A percentile compares a stretch with the other conserved stretches of the same genome.
phyloP scores from a whole-genome alignment of 148 eudicot species.

The Persicaria tinctoria region DNA sequence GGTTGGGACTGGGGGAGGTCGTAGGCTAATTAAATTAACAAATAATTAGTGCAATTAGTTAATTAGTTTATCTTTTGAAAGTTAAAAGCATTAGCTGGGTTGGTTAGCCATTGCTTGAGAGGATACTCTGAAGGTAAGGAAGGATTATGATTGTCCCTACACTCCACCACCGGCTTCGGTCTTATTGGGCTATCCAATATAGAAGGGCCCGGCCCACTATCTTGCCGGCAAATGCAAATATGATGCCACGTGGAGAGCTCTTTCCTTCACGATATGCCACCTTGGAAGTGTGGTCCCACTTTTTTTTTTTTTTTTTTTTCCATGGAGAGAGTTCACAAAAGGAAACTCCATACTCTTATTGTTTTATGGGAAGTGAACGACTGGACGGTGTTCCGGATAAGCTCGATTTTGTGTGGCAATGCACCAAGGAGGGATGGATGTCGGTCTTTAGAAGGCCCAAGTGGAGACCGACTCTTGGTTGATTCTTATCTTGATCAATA shows the following conservation, averaged over 20 bases:
- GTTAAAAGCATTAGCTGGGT: neutral
- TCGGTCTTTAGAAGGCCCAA: too few species aligned
- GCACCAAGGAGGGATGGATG: too few species aligned
- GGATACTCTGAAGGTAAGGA: too few species aligned
- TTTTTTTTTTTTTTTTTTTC: neutral
- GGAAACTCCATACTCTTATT: neutral
- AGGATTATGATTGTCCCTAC: neutral
- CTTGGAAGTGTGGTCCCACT: neutral
- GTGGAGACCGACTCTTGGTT: too few species aligned
- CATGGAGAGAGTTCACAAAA: neutral
- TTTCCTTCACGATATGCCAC: neutral
- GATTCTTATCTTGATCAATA: too few species aligned
- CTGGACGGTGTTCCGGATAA: too few species aligned
- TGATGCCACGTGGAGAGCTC: neutral
- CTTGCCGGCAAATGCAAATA: neutral
- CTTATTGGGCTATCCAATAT: neutral
- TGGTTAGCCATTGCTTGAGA: neutral
- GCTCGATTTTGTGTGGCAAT: too few species aligned
- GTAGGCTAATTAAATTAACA: neutral
- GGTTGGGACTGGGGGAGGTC: neutral
- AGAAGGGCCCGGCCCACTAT: constrained; percentile 6
- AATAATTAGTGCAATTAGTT: neutral
- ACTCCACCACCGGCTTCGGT: neutral
- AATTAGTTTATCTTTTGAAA: neutral
- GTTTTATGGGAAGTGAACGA: too few species aligned